Conservation (phyloP, 148 eudicot genomes). For the Amaranthus hypochondriacus region DNA sequence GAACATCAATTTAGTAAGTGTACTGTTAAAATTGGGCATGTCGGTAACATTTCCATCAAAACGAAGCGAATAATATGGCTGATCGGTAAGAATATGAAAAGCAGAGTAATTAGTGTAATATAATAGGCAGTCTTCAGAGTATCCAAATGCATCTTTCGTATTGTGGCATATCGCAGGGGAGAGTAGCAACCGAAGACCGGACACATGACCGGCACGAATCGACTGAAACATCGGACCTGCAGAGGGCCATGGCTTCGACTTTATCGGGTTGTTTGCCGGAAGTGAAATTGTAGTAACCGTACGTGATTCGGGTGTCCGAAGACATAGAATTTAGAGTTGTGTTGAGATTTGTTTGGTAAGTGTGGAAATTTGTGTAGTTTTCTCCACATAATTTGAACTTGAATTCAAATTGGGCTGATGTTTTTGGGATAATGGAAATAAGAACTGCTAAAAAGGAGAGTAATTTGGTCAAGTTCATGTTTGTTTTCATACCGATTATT, state of each 20-base stretch:
- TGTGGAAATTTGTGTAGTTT: slow-evolving; percentile 25
- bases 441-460: not conserved
- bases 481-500: too few relatives aligned
- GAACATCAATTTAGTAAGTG: slow-evolving; percentile 1
- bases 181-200: not conserved
- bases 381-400: not conserved
- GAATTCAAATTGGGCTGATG: slow-evolving; percentile 20
- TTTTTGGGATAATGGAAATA: not conserved
- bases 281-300: slow-evolving; percentile 41
- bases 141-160: slow-evolving; percentile 20
- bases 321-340: slow-evolving; percentile 13
- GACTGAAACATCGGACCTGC: slow-evolving; percentile 19
- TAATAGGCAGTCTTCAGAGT: slow-evolving; percentile 17
- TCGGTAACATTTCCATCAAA: not conserved
- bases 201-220: slow-evolving; percentile 17
- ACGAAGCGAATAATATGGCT: not conserved
- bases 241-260: slow-evolving; percentile 26
- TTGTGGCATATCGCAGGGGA: slow-evolving; percentile 16
- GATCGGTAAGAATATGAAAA: not conserved
- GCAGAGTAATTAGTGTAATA: slow-evolving; percentile 5
- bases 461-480: not conserved
- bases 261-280: slow-evolving; percentile 28
- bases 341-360: slow-evolving; percentile 23
- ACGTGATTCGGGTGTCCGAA: slow-evolving; percentile 21
- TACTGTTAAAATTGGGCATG: not conserved